Evolutionary conservation across 805 yeast genomes (phyloP), one percentile per base, ranked within the genome.

Genomic region (Wickerhamiella australiensis): DNA sequence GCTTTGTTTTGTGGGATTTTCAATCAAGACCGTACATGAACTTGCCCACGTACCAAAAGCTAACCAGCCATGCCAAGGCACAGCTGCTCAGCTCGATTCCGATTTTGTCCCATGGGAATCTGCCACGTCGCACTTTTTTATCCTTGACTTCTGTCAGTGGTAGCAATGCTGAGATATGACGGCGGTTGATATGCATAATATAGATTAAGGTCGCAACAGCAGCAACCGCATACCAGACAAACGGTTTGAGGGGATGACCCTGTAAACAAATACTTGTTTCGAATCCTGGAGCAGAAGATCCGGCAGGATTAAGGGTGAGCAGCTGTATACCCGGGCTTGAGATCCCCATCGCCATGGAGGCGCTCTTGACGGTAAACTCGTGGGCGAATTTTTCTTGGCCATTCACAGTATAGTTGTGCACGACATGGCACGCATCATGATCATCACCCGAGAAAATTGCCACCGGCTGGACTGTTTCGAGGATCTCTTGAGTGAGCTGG

Each of bases 261-360:
- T 60, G 54, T 5, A 61, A 48, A 48, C 68, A 65, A 20, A 64
- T 57, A 1, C 59, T 53, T 1, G 68, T 63, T 8, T 53, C 52
- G 47, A 50, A 56, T 2, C 52, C 46, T 11, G 33, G n/a, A 29
- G 7, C 13, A 12, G 33, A 29, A 11, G 33, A 7, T 15, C 42
- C 40, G 33, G 18, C 40, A 50, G 56, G 35, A 50, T 57, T 56
- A 18, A 92, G 69, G 0, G 95, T 78, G 5, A 92, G 65, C 46
- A 92, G 63, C 61, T 92, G 96, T 42, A 87, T 75, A 0, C 95
- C 97, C 0, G 99, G 99, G 48, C 71, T 70, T 47, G 70, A 65
- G 25, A 92, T 79, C 0, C 97, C 97, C 79, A 85, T 84, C 20
- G 95, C 88, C 94, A 92, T 84, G 12, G 96, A 82, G 47, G 82